phyloP scores from a whole-genome alignment of 805 yeast species.

The Nakazawaea siamensis region DNA sequence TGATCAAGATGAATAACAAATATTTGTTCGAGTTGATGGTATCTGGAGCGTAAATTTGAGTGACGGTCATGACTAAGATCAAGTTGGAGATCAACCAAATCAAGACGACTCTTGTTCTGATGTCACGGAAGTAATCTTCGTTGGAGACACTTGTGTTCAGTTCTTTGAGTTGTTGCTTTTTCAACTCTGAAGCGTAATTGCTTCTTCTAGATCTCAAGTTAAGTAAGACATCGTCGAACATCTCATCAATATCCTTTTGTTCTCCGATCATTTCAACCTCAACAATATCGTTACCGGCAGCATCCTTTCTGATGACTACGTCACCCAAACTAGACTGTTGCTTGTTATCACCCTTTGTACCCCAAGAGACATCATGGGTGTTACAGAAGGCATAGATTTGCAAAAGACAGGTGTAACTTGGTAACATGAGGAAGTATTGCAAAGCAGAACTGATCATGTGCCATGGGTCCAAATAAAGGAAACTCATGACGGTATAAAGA shows the following conservation, averaged over 20 bases:
- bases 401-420: constrained; percentile 83
- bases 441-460: constrained; percentile 84
- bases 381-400: constrained; percentile 95
- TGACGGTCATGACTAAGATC: constrained; percentile 76
- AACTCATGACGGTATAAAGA: constrained; percentile 70
- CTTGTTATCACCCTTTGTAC: constrained; percentile 83
- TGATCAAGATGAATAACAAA: constrained; percentile 80
- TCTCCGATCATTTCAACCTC: constrained; percentile 68
- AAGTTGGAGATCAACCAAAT: constrained; percentile 86
- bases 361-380: constrained; percentile 96
- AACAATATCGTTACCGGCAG: constrained; percentile 76
- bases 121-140: constrained; percentile 82
- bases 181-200: constrained; percentile 35
- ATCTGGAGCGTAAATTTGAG: constrained; percentile 70
- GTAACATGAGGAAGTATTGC: constrained; percentile 79
- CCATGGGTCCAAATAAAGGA: constrained; percentile 83
- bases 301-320: constrained; percentile 74
- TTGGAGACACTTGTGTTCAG: constrained; percentile 34
- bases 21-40: constrained; percentile 65
- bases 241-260: constrained; percentile 72
- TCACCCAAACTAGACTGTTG: constrained; percentile 65
- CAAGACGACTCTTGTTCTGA: constrained; percentile 91
- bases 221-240: constrained; percentile 66
- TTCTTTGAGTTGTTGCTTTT: constrained; percentile 24
- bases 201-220: constrained; percentile 65